These are phyloP conservation scores for Zalaria sp. DNA, from an alignment of 2,329 filamentous ascomycete species.

Conservation along the genomic window DNA sequence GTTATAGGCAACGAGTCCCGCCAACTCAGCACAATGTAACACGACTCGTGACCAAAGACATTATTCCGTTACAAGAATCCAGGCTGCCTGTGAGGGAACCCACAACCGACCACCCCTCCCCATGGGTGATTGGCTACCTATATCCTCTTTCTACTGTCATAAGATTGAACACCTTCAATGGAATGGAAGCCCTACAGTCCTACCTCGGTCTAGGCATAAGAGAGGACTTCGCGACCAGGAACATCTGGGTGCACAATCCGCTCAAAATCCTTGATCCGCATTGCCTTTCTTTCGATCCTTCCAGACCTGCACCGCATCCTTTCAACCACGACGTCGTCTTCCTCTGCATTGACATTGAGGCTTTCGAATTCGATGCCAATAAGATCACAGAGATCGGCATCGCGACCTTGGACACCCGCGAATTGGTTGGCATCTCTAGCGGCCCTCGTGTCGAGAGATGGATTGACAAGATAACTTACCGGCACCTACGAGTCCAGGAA, in stretches of 20 bases:
- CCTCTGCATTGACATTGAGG: conserved; percentile 15
- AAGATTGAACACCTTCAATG: too few species aligned
- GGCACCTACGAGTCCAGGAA: conserved; percentile 13
- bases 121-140: too few species aligned
- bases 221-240: too few species aligned
- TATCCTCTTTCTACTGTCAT: too few species aligned
- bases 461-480: conserved; percentile 10
- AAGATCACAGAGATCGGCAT: conserved; percentile 17
- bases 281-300: neutral
- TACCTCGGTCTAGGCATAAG: too few species aligned
- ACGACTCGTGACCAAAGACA: too few species aligned
- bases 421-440: conserved; percentile 4
- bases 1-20: too few species aligned
- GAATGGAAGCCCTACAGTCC: too few species aligned
- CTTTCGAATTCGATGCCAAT: conserved; percentile 11
- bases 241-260: neutral
- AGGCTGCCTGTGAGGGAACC: too few species aligned
- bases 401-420: conserved; percentile 12
- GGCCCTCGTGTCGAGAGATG: conserved; percentile 1
- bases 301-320: neutral
- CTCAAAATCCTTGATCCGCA: neutral
- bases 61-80: too few species aligned
- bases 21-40: too few species aligned
- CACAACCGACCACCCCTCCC: too few species aligned
- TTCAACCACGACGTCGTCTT: conserved; percentile 10